Conservation (phyloP, 352 stramenopile species). For the Peronospora belbahrii region DNA sequence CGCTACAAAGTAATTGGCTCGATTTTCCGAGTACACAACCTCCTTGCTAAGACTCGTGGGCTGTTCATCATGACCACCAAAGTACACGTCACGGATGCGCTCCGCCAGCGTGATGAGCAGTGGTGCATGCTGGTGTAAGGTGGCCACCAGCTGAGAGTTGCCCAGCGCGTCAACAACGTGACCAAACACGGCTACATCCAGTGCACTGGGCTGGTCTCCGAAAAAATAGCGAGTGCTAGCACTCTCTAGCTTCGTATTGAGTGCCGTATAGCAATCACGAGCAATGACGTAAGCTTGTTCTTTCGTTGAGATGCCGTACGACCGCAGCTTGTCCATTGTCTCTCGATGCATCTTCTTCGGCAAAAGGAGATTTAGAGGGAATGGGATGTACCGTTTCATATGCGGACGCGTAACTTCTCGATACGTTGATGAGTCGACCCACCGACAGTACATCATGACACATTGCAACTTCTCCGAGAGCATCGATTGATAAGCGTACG, state of each 20-base stretch:
- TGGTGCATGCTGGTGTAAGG: conserved; percentile 67
- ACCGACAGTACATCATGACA: conserved; percentile 76
- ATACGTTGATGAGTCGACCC: conserved; percentile 80
- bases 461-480: conserved; percentile 77
- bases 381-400: conserved; percentile 75
- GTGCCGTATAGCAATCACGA: conserved; percentile 75
- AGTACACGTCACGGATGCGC: conserved; percentile 65
- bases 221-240: conserved; percentile 61
- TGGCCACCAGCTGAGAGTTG: conserved; percentile 60
- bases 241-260: conserved; percentile 74
- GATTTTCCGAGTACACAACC: conserved; percentile 61
- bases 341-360: conserved; percentile 82
- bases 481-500: conserved; percentile 75
- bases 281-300: conserved; percentile 78
- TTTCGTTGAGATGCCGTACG: conserved; percentile 55
- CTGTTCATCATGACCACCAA: conserved; percentile 33
- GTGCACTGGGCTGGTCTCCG: conserved; percentile 47
- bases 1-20: conserved; percentile 54
- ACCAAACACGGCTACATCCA: conserved; percentile 78
- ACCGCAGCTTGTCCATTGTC: conserved; percentile 46
- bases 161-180: conserved; percentile 74
- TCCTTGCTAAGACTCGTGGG: conserved; percentile 33
- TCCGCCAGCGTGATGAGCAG: conserved; percentile 67
- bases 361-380: conserved; percentile 74
- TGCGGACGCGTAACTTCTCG: conserved; percentile 75